These are phyloP conservation scores for Lolium rigidum DNA, from an alignment of 176 grass and related monocot species.

Conservation along the genomic window DNA sequence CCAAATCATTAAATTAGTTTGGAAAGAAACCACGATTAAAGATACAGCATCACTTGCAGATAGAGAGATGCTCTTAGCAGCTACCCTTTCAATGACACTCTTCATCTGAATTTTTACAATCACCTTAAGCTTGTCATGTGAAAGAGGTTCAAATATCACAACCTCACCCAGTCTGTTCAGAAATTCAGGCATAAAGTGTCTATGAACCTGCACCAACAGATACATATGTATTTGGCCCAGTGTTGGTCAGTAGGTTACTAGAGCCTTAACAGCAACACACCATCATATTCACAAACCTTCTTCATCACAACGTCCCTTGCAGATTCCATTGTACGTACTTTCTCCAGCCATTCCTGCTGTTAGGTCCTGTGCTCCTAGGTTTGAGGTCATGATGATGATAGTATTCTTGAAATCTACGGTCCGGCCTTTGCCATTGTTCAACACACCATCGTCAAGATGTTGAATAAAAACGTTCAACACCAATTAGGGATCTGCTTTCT, in stretches of 20 bases:
- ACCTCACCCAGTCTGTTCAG: neutral
- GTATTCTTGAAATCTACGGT: slow-evolving; percentile 9
- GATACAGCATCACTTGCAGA: neutral
- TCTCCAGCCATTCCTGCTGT: neutral
- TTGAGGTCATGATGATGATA: slow-evolving; percentile 11
- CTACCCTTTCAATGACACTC: neutral
- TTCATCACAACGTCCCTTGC: slow-evolving; percentile 2
- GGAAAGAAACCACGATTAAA: no score
- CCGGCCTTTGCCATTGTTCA: neutral
- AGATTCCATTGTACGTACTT: neutral
- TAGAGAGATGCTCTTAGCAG: neutral
- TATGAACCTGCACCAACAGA: neutral
- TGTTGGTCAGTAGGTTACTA: neutral
- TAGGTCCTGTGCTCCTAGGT: slow-evolving; percentile 1
- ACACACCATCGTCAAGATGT: neutral
- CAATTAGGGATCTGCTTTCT: neutral
- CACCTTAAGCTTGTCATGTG: neutral
- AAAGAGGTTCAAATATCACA: neutral
- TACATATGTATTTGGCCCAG: neutral
- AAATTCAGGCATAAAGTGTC: neutral
- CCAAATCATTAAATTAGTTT: no score
- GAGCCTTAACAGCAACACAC: neutral
- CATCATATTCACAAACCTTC: neutral
- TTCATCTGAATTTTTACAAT: slow-evolving; percentile 10
- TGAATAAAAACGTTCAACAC: slow-evolving; percentile 4